Evolutionary conservation across 179 eudicot genomes (phyloP).

Genomic region (Silene coronaria): DNA sequence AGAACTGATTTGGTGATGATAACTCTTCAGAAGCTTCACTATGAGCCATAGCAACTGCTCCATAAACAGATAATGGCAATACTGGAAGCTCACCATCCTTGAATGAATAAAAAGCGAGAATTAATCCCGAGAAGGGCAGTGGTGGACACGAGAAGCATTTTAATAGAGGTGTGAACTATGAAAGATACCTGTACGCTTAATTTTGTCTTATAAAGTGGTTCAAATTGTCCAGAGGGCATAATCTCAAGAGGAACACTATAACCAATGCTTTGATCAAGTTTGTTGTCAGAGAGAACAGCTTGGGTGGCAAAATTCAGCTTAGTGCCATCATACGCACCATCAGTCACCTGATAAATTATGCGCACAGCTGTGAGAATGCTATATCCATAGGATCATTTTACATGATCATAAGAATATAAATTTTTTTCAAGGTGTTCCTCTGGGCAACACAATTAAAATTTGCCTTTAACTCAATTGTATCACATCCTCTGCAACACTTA

Average conservation of each 20-base stretch:
- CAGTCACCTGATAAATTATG: conserved; percentile 51
- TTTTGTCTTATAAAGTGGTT: conserved; percentile 80
- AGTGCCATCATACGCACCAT: conserved; percentile 81
- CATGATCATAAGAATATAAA: too few relatives aligned
- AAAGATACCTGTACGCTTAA: conserved; percentile 74
- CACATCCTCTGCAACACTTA: too few relatives aligned
- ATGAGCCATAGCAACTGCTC: conserved; percentile 95
- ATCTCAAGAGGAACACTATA: conserved; percentile 77
- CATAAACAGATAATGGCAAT: conserved; percentile 90
- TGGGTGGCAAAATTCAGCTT: conserved; percentile 61
- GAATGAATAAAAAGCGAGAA: conserved; percentile 6
- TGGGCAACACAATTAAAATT: too few relatives aligned
- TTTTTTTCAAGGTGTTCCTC: too few relatives aligned
- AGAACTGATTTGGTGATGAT: conserved; percentile 88
- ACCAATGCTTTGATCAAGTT: conserved; percentile 47
- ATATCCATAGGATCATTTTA: neutral
- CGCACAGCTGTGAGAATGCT: conserved; percentile 2
- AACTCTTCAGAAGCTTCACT: conserved; percentile 77
- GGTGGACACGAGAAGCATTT: neutral
- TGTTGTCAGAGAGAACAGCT: conserved; percentile 79
- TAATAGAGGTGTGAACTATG: neutral
- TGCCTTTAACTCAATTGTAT: too few relatives aligned
- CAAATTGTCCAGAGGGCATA: conserved; percentile 92
- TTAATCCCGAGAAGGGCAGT: neutral
- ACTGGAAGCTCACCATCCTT: conserved; percentile 98